Evolutionary conservation across 768 basidiomycete species (phyloP), one percentile per base, ranked within the genome.

Genomic region (Flagelloscypha sp.): DNA sequence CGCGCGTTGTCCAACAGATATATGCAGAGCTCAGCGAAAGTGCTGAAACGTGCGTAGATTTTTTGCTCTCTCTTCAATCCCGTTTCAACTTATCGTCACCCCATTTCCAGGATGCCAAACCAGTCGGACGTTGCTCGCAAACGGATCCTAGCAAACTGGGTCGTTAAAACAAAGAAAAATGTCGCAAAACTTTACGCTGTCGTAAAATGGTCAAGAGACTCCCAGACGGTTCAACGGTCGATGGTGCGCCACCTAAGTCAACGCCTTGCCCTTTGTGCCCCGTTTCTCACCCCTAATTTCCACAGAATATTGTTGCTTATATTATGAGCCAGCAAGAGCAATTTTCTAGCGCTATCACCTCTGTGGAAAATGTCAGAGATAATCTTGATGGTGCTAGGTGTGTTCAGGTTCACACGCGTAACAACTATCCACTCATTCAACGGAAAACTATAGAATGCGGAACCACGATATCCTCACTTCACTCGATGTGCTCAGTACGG

Each of bases 401-500:
- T 43, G 68, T 52, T 16, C 5, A 32, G 16, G 7, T 12, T 20
- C 12, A 16, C 24, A 8, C 11, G 24, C 20, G 15, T 45, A 46
- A 13, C 32, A 40, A 31, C 29, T 30, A 30, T 11, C 28, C 7
- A 15, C 27, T 25, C 19, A 12, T 30, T 18, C n/a, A n/a, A n/a
- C n/a, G 9, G 30, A 9, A 12, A 18, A 16, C 27, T 18, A 5
- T 48, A 89, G 93, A 51, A 72, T 90, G 13, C 80, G 93, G 38
- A 97, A 97, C 58, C 89, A 93, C 42, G 94, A 98, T 57, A 64
- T 97, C 16, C 69, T 92, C 4, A 94, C 90, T 1, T 93, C 93
- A 16, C 61, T 97, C 24, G 84, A 92, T 46, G 84, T 97, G 36
- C 66, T 95, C 21, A 84, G 84, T 2, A 79, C 78, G 9, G 93